Percentiles rank a stretch among this genome's conserved stretches.
Evolutionary conservation across 2,329 filamentous ascomycete species (phyloP).

Genomic region (Ophiocordyceps australis): DNA sequence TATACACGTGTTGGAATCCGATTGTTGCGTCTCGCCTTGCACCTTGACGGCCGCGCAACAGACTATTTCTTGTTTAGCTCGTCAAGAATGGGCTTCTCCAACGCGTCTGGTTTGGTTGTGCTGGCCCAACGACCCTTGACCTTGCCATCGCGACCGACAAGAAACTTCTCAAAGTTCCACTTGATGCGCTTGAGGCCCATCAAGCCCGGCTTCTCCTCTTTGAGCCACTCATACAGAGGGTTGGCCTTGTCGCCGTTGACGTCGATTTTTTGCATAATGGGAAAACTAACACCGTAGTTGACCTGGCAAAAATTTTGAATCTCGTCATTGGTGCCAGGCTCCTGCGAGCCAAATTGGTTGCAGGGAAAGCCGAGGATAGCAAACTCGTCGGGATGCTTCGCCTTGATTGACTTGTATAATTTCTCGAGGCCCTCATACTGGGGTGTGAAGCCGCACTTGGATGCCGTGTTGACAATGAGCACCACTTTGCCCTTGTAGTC

Average conservation of each 20-base stretch:
- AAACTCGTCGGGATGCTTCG: conserved; percentile 57
- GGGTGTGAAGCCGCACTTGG: conserved; percentile 96
- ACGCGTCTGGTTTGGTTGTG: conserved; percentile 64
- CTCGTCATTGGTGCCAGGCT: conserved; percentile 66
- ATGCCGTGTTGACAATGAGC: conserved; percentile 92
- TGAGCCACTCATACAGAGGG: conserved; percentile 47
- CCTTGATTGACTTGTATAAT: conserved; percentile 64
- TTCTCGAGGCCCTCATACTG: conserved; percentile 85
- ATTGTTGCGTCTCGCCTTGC: too few species aligned
- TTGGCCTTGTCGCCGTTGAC: conserved; percentile 76
- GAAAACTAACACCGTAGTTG: conserved; percentile 86
- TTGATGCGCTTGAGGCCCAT: conserved; percentile 83
- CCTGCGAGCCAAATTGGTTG: conserved; percentile 91
- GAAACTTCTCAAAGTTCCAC: conserved; percentile 99
- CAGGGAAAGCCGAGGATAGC: conserved; percentile 89
- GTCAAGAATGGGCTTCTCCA: conserved; percentile 60
- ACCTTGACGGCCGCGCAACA: too few species aligned
- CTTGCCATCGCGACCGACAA: conserved; percentile 70
- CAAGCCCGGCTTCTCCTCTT: conserved; percentile 57
- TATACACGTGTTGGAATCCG: too few species aligned
- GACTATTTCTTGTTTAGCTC: conserved; percentile 42
- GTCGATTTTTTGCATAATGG: conserved; percentile 78
- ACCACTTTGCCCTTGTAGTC: conserved; percentile 82
- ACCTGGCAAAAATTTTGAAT: conserved; percentile 76
- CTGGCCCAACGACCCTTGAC: conserved; percentile 79